Base-by-base conservation (phyloP, 1,284 basidiomycete species). In the Boletellus deceptivus region DNA sequence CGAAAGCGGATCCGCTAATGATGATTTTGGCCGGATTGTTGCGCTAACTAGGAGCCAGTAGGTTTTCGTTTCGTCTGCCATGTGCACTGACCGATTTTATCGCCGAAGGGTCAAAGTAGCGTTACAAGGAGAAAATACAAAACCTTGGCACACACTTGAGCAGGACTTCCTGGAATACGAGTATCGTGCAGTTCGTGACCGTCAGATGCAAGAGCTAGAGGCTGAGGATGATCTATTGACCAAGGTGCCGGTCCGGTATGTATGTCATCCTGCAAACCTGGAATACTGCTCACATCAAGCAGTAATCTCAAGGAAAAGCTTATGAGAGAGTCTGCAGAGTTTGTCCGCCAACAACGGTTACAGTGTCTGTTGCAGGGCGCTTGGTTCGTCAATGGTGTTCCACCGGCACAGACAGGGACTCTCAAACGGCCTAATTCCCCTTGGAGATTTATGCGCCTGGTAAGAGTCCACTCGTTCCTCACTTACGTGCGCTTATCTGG, bases 171-270 rank as follows among this genome's bases (percentile, higher is more conserved):
- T 88, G 24, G 86, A 90, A 46, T 85, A 82, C 53, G 91, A 94
- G 63, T 98, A 98, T 66, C 84, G 89, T 46, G 82, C 83, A 9
- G 89, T 97, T 11, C 79, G 95, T 43, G 93, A 96, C 61, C 76
- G 92, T 34, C 95, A 98, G 72, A 94, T 97, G 91, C 86, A 91
- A 65, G 89, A 97, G 69, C 77, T 97, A 16, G 95, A 96, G 62
- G 77, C 86, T 48, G 93, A 97, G 64, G 93, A 98, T 67, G 93
- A 96, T 65, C 72, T 94, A 41, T 73, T 94, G 60, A 89, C 80
- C 68, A 92, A 92, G 64, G 78, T 87, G 8, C 91, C 91, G 9
- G 84, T 96, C 25, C 78, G 89, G 91, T 92, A 58, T 47, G 85
- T 66, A 44, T 13, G 16, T 43, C 44, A 47, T 42, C 35, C 6